These are phyloP conservation scores for Phytophthora tentaculata DNA, from an alignment of 352 stramenopile genomes.

Conservation along the genomic window DNA sequence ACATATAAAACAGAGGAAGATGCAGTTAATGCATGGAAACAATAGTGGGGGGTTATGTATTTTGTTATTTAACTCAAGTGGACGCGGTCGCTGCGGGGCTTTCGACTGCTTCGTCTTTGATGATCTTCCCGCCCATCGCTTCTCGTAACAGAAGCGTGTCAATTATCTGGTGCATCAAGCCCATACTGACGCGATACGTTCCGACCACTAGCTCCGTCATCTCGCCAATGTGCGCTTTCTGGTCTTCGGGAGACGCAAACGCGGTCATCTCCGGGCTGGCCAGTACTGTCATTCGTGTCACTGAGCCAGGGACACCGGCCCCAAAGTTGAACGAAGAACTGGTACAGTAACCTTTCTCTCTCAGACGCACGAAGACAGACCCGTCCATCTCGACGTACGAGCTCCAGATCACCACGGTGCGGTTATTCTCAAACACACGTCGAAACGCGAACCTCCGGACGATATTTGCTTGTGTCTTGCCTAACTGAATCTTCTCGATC, in stretches of 20 bases:
- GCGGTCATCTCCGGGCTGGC: constrained; percentile 36
- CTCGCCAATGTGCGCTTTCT: constrained; percentile 44
- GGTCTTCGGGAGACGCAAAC: constrained; percentile 11
- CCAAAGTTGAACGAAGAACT: constrained; percentile 17
- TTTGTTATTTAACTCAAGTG: neutral
- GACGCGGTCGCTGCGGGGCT: neutral
- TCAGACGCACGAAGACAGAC: constrained; percentile 42
- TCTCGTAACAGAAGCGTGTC: constrained; percentile 47
- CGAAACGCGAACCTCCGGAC: constrained; percentile 33
- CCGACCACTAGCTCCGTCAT: constrained; percentile 59
- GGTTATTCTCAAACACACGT: constrained; percentile 32
- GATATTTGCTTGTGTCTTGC: constrained; percentile 25
- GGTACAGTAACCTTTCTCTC: constrained; percentile 41
- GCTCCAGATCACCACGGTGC: constrained; percentile 35
- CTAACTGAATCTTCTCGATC: constrained; percentile 36
- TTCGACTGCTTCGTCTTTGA: neutral
- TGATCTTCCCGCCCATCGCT: constrained; percentile 29
- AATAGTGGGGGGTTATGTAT: neutral
- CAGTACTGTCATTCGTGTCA: constrained; percentile 23
- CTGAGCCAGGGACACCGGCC: constrained; percentile 18
- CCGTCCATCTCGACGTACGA: constrained; percentile 43
- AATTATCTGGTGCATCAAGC: constrained; percentile 50
- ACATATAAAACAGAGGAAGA: constrained; percentile 16
- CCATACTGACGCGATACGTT: constrained; percentile 46
- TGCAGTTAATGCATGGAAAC: neutral